A percentile compares a stretch with the other conserved stretches of the same genome.
These are phyloP conservation scores for Suhomyces panamericanus DNA, from an alignment of 1,139 yeast species.

Conservation along the genomic window DNA sequence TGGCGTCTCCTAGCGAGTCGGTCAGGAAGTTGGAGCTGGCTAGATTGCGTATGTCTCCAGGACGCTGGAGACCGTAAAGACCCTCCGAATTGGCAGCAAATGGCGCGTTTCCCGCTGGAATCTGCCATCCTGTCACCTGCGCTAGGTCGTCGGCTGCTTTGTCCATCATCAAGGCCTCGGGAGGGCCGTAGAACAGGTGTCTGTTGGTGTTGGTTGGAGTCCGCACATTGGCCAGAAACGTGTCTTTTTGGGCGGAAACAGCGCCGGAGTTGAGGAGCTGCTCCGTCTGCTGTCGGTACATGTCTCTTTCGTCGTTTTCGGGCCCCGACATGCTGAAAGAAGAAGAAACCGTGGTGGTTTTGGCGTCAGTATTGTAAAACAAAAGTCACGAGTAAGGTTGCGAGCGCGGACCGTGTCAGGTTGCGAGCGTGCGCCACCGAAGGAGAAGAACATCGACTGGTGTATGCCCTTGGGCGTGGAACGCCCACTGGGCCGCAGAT, in stretches of 20 bases:
- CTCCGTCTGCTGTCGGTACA: constrained; percentile 4
- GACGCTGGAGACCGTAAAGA: not conserved
- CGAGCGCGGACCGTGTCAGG: too few relatives aligned
- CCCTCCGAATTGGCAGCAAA: constrained; percentile 1
- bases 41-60: constrained; percentile 22
- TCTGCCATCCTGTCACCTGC: constrained; percentile 1
- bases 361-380: not conserved
- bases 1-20: constrained; percentile 31
- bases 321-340: not conserved
- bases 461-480: too few relatives aligned
- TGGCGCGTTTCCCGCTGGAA: constrained; percentile 1
- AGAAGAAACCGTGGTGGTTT: constrained; percentile 4
- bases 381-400: not conserved
- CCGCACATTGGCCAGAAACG: not conserved
- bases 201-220: constrained; percentile 1
- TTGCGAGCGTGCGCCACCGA: too few relatives aligned
- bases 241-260: not conserved
- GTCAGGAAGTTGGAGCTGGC: constrained; percentile 48
- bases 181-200: constrained; percentile 1
- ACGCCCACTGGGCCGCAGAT: too few relatives aligned
- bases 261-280: constrained; percentile 2
- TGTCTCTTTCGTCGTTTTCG: constrained; percentile 5
- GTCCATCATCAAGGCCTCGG: not conserved
- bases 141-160: constrained; percentile 1
- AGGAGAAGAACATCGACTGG: too few relatives aligned